These are phyloP conservation scores for Silybum marianum DNA, from an alignment of 129 eudicot species.

Conservation along the genomic window DNA sequence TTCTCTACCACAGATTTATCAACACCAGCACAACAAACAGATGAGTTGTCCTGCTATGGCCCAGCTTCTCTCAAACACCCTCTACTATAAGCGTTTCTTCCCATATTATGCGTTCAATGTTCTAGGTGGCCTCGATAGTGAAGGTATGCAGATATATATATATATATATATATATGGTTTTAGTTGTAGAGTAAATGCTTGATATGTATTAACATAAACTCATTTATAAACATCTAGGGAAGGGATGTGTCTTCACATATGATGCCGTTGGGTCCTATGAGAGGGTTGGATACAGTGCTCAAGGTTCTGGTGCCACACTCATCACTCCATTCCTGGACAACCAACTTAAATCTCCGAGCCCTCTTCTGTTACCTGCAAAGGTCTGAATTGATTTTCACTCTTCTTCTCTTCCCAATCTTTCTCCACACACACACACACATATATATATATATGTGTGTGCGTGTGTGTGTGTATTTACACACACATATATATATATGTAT, in stretches of 20 bases:
- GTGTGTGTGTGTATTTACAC: background rate
- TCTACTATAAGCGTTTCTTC: constrained; percentile 97
- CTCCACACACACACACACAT: background rate
- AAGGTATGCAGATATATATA: constrained; percentile 49
- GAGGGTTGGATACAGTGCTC: constrained; percentile 95
- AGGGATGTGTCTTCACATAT: constrained; percentile 96
- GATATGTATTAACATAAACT: background rate
- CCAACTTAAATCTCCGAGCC: constrained; percentile 97
- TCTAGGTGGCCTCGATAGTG: constrained; percentile 93
- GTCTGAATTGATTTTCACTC: constrained; percentile 32
- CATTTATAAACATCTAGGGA: constrained; percentile 47
- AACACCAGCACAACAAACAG: constrained; percentile 98
- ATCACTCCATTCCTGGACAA: constrained; percentile 94
- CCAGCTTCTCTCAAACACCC: constrained; percentile 95
- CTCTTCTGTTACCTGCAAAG: constrained; percentile 83
- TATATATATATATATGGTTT: background rate
- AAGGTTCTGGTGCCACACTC: constrained; percentile 96
- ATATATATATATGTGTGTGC: background rate
- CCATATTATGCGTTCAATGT: constrained; percentile 97
- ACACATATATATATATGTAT: too few relatives aligned
- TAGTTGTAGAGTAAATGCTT: background rate
- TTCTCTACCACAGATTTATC: constrained; percentile 56
- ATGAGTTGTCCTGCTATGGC: constrained; percentile 99
- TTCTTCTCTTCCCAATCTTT: constrained; percentile 3
- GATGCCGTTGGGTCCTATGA: constrained; percentile 99